Percentiles rank a stretch among this genome's conserved stretches.
Evolutionary conservation across 2,329 filamentous ascomycete species (phyloP).

Genomic region (Diaporthe citriasiana): DNA sequence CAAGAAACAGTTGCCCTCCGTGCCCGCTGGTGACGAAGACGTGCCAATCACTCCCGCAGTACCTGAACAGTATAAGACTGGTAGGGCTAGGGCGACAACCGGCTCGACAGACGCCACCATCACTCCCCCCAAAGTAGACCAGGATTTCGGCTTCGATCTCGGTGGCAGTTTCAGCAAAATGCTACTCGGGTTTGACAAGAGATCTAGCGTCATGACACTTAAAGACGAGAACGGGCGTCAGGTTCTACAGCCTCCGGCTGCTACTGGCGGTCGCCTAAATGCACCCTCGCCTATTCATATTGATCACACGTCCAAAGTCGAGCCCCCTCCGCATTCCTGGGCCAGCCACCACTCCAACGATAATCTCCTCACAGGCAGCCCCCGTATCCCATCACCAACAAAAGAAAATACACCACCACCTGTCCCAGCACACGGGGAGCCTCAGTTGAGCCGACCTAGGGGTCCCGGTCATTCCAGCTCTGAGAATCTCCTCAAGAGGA

Average conservation of each 20-base stretch:
- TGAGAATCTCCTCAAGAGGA: constrained; percentile 51
- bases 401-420: constrained; percentile 54
- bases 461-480: constrained; percentile 45
- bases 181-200: constrained; percentile 69
- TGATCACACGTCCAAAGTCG: constrained; percentile 60
- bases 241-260: constrained; percentile 55
- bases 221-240: constrained; percentile 56
- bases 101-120: constrained; percentile 67
- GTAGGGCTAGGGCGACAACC: constrained; percentile 65
- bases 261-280: constrained; percentile 61
- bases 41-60: constrained; percentile 54
- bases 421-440: constrained; percentile 55
- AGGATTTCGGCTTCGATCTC: constrained; percentile 64
- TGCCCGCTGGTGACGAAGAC: constrained; percentile 55
- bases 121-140: constrained; percentile 64
- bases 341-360: constrained; percentile 66
- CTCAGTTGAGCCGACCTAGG: constrained; percentile 18
- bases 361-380: constrained; percentile 58
- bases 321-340: constrained; percentile 65
- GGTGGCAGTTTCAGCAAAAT: constrained; percentile 72
- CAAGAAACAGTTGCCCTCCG: constrained; percentile 62
- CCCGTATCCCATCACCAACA: constrained; percentile 52
- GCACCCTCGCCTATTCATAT: constrained; percentile 64
- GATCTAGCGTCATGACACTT: constrained; percentile 64
- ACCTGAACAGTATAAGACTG: constrained; percentile 48